Base-by-base conservation (phyloP, 768 basidiomycete species). In the Pisolithus orientalis region DNA sequence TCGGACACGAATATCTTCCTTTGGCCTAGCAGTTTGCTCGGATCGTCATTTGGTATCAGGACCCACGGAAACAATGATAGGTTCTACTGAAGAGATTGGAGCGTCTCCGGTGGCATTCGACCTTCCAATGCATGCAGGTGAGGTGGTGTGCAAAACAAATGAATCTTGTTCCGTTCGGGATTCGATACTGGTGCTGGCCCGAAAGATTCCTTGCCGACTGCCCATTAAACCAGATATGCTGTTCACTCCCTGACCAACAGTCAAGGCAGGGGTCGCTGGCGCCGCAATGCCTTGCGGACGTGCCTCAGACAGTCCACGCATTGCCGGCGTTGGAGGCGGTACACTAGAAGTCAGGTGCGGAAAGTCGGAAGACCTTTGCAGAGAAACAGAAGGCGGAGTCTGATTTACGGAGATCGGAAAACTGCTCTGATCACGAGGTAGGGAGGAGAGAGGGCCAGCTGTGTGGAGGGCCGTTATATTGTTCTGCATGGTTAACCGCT, bases 21-120 rank as follows among this genome's bases (percentile, higher is more conserved):
- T 45, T 62, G 64, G 47, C 59, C 60, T 21, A 55, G 31, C 28
- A 32, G 28, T 37, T 39, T 38, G 2, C 31, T 34, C 14, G 53
- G 9, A 31, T 55, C 52, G 34, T 57, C 53, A 1, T 62, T 52
- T 9, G 65, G 65, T 21, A 74, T 62, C 28, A 79, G 64, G 64
- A 14, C 85, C 85, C 10, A 88, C 82, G 11, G 86, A 88, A 31
- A 90, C 80, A 14, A 90, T 74, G 54, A 91, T 70, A 5, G 79
- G 78, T 65, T 86, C 81, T 5, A 80, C 78, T 14, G 57, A 54
- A 4, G 58, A 53, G 10, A 53, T 48, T 43, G 39, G 38, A 17
- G 52, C 31, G 25, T 57, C 62, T 25, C 28, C 58, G 11, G 51
- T 53, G 52, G 71, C 62, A 53, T 74, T 73, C 52, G 73, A 75